phyloP scores from a whole-genome alignment of 78 protist genomes.

The Dictyostelium capitatum region DNA sequence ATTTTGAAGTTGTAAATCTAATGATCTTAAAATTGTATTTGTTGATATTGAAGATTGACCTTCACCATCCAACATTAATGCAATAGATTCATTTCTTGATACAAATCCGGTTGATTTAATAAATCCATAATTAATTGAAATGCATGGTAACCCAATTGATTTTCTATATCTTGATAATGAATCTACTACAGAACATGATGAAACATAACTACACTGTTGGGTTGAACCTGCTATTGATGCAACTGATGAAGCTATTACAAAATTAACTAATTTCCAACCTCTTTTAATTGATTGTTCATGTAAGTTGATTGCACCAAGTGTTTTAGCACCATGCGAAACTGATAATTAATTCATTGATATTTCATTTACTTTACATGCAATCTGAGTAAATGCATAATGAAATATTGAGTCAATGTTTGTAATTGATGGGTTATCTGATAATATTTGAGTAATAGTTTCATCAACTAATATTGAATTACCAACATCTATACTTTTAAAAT shows the following conservation, averaged over 20 bases:
- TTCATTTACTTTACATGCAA: neutral
- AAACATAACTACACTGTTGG: neutral
- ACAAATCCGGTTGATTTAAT: neutral
- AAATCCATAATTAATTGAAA: conserved; percentile 69
- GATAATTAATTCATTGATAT: neutral
- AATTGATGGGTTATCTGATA: neutral
- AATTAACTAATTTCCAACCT: neutral
- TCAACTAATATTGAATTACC: neutral
- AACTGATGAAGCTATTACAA: neutral
- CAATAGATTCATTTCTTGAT: neutral
- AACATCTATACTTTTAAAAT: conserved; percentile 23
- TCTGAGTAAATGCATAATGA: neutral
- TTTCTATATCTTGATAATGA: conserved; percentile 5
- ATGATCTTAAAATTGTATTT: neutral
- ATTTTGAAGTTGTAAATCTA: conserved; percentile 22
- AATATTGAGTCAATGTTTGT: neutral
- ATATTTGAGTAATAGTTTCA: neutral
- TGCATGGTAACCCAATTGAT: neutral
- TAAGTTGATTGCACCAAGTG: conserved; percentile 13
- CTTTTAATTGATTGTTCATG: neutral
- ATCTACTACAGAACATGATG: neutral
- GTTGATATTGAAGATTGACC: conserved; percentile 16
- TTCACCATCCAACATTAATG: neutral
- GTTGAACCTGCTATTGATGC: neutral
- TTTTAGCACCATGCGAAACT: neutral